Base-by-base conservation (phyloP, 2,329 filamentous ascomycete species). In the Pseudocercospora eumusae region DNA sequence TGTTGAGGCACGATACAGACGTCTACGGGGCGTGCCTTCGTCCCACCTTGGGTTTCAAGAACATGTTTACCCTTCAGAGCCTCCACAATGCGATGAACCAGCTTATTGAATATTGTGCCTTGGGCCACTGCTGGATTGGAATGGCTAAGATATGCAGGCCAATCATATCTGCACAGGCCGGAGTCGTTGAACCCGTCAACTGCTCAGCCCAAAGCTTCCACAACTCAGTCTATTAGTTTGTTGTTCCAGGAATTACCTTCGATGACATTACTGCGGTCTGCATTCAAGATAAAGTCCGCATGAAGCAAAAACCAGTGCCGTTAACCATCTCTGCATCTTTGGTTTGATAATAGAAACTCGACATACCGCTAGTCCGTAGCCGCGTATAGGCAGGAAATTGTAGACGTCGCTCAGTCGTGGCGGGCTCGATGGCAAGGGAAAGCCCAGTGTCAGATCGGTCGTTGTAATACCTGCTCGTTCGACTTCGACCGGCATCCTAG, bases 371-470 rank as follows among this genome's bases (percentile, higher is more conserved):
- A 72, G 62, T 2, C 69, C 69, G 60, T 68, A 70, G 8, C 62
- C 53, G 8, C 69, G 57, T 10, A 72, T 62, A n/a, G 67, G 68
- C 10, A 73, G 59, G 62, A 66, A 71, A 28, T 67, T 69, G 60
- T 69, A 73, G 3, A 67, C 61, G 2, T 62, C 55, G 28, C 23
- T 5, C 6, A 69, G 62, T 13, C 64, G 54, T n/a, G 60, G 40
- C 10, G 44, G 66, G 15, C 69, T 53, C 13, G 27, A 6, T 20
- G 15, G 20, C 10, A 50, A 4, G 20, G 45, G 45, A 50, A 50
- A 50, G 23, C 18, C 45, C 20, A 50, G 11, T 21, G 7, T 15
- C 13, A 50, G 13, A n/a, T 50, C 45, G 2, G 45, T 50, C 23
- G 18, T 13, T 6, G 3, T 25, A 20, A 21, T 13, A 15, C 23